Percentiles rank a stretch among this genome's conserved stretches.
These are phyloP conservation scores for Claviceps citrina DNA, from an alignment of 2,329 filamentous ascomycete species.

Conservation along the genomic window DNA sequence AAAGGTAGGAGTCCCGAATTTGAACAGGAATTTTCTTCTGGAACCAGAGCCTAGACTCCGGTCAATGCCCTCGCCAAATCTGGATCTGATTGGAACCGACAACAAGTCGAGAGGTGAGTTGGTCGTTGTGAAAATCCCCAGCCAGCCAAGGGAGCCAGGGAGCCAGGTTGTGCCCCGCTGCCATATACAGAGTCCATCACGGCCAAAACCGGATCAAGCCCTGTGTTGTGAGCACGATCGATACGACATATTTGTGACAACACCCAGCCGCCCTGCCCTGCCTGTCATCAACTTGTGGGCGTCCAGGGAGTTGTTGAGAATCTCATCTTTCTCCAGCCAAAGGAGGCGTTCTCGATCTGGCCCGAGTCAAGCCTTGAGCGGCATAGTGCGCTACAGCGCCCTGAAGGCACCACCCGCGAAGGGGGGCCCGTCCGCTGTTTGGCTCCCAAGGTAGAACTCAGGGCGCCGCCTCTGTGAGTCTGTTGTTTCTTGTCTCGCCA, in stretches of 20 bases:
- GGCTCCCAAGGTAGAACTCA: too few species aligned
- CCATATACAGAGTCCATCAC: too few species aligned
- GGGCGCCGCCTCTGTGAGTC: too few species aligned
- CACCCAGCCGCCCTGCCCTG: not conserved
- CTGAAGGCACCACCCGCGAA: constrained; percentile 4
- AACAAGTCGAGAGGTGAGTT: constrained; percentile 1
- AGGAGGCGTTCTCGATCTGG: not conserved
- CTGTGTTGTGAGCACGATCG: not conserved
- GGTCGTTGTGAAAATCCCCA: not conserved
- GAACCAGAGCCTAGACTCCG: not conserved
- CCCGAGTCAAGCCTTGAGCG: not conserved
- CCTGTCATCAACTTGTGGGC: not conserved
- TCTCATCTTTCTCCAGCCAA: not conserved
- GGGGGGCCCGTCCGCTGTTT: too few species aligned
- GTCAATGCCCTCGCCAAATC: not conserved
- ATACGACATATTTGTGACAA: not conserved
- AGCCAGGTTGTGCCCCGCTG: not conserved
- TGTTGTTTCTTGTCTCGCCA: too few species aligned
- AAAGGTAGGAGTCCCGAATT: not conserved
- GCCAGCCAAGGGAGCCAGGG: not conserved
- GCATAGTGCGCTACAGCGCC: constrained; percentile 1
- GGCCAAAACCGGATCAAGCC: too few species aligned
- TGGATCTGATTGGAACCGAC: not conserved
- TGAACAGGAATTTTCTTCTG: not conserved
- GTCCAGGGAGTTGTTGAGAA: not conserved